Evolutionary conservation across 805 yeast species (phyloP).

Genomic region (Saturnispora zaruensis): DNA sequence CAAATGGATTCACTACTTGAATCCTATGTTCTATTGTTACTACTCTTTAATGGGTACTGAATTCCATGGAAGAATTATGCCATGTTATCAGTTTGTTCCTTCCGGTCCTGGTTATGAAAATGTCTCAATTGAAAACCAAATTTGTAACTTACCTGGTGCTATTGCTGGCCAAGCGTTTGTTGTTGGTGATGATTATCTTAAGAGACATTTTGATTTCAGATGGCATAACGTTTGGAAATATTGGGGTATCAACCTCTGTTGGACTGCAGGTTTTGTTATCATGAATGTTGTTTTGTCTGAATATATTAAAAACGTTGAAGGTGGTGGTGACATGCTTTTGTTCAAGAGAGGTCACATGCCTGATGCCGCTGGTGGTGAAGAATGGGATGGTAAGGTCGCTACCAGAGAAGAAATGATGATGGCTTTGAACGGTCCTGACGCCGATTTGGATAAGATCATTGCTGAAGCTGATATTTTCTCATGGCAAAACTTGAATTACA

Average conservation of each 20-base stretch:
- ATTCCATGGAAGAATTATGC: conserved; percentile 44
- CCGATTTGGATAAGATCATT: conserved; percentile 30
- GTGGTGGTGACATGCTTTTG: conserved; percentile 31
- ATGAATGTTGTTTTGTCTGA: conserved; percentile 29
- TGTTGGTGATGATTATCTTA: conserved; percentile 31
- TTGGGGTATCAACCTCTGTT: conserved; percentile 40
- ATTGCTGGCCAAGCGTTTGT: conserved; percentile 23
- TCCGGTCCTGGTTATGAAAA: conserved; percentile 46
- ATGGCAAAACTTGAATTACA: conserved; percentile 58
- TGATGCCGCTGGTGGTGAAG: conserved; percentile 25
- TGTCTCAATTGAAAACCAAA: conserved; percentile 31
- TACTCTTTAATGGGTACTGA: conserved; percentile 51
- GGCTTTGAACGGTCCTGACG: conserved; percentile 24
- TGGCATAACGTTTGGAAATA: conserved; percentile 40
- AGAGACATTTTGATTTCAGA: conserved; percentile 28
- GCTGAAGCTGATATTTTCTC: conserved; percentile 47
- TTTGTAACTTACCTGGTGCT: conserved; percentile 47
- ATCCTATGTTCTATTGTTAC: conserved; percentile 39
- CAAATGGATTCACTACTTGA: conserved; percentile 43
- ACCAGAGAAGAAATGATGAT: conserved; percentile 24
- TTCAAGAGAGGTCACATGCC: conserved; percentile 37
- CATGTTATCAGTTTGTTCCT: conserved; percentile 44
- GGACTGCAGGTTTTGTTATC: conserved; percentile 35
- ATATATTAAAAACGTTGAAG: conserved; percentile 23
- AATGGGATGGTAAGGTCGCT: conserved; percentile 36